A percentile compares a stretch with the other conserved stretches of the same genome.
These are phyloP conservation scores for Gymnopus androsaceus DNA, from an alignment of 1,284 basidiomycete species.

Conservation along the genomic window DNA sequence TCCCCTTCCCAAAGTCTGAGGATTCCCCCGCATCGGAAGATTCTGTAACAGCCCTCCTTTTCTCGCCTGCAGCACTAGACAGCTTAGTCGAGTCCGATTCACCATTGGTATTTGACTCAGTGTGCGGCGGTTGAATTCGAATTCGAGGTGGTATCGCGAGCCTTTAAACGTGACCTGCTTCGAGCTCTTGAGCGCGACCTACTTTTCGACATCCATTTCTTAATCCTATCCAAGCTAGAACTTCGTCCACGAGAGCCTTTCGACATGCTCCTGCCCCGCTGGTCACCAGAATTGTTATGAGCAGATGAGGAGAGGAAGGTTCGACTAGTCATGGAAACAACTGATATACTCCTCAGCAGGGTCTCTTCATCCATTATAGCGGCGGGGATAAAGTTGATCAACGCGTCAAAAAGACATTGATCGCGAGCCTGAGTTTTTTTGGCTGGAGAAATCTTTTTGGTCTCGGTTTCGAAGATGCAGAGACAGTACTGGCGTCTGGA, in stretches of 20 bases:
- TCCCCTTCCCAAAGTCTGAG: neutral
- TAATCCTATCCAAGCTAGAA: constrained; percentile 1
- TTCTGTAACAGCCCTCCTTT: too few relatives aligned
- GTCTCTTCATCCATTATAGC: neutral
- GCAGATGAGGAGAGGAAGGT: neutral
- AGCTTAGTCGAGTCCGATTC: neutral
- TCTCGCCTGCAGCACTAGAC: neutral
- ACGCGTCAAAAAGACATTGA: constrained; percentile 3
- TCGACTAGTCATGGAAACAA: neutral
- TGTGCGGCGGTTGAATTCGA: too few relatives aligned
- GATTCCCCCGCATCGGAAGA: neutral
- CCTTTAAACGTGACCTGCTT: too few relatives aligned
- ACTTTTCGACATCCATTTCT: neutral
- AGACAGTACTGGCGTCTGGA: neutral
- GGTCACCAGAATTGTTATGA: neutral
- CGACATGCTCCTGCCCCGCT: constrained; percentile 1
- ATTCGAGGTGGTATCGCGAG: too few relatives aligned
- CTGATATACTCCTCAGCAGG: neutral
- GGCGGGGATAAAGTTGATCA: constrained; percentile 2
- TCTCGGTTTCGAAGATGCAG: too few relatives aligned
- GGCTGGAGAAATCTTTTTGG: neutral
- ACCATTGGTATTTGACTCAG: too few relatives aligned
- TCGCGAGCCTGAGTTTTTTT: neutral
- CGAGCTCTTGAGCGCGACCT: constrained; percentile 3
- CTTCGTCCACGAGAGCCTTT: neutral